phyloP scores from a whole-genome alignment of 2,329 filamentous ascomycete species.

The Hymenoscyphus fructigenus region DNA sequence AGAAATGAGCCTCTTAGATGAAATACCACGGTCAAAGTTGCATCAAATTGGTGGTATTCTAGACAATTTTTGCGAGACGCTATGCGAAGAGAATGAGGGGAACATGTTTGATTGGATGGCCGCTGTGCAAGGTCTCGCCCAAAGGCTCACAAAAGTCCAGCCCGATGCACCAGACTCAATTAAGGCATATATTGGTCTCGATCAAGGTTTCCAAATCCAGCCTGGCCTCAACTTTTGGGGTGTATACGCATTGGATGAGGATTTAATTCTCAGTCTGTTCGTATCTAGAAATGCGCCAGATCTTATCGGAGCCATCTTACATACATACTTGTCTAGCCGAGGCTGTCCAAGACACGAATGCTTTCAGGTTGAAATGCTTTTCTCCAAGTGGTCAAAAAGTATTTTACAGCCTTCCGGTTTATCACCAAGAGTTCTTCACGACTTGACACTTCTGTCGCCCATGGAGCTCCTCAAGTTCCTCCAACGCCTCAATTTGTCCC shows the following conservation, averaged over 20 bases:
- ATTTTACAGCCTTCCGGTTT: conserved; percentile 25
- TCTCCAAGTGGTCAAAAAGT: conserved; percentile 39
- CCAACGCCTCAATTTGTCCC: conserved; percentile 18
- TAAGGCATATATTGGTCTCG: conserved; percentile 36
- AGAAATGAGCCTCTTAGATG: conserved; percentile 29
- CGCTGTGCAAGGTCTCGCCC: conserved; percentile 23
- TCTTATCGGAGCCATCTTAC: conserved; percentile 37
- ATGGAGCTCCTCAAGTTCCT: conserved; percentile 23
- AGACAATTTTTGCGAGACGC: conserved; percentile 15
- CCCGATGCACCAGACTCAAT: conserved; percentile 36
- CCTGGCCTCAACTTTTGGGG: conserved; percentile 40
- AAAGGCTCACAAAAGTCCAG: conserved; percentile 17
- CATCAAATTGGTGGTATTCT: conserved; percentile 29
- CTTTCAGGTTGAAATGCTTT: conserved; percentile 39
- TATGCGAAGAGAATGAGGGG: conserved; percentile 34
- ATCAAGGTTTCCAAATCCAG: conserved; percentile 38
- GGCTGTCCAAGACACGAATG: conserved; percentile 37
- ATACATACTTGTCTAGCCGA: conserved; percentile 42
- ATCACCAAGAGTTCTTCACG: conserved; percentile 41
- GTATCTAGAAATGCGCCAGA: conserved; percentile 29
- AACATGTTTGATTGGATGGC: conserved; percentile 20
- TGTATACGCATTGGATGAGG: conserved; percentile 29
- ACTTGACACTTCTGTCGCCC: conserved; percentile 44
- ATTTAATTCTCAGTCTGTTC: conserved; percentile 13
- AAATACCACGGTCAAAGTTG: conserved; percentile 21